Evolutionary conservation across 2,329 filamentous ascomycete genomes (phyloP).

Genomic region (Chalaropsis ovoidea): DNA sequence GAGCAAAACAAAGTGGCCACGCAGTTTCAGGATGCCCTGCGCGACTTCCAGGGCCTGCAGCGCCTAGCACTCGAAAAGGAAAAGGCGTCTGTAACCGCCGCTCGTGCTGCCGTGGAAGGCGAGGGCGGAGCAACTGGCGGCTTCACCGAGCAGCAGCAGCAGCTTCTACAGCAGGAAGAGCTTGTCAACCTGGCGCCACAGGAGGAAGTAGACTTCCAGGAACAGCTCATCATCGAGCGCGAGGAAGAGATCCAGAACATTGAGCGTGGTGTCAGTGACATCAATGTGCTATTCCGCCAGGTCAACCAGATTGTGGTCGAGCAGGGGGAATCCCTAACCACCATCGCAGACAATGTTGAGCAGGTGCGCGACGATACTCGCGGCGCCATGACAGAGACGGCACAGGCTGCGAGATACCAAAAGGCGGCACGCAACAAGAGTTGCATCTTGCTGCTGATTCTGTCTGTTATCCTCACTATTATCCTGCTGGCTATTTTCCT

Average conservation of each 20-base stretch:
- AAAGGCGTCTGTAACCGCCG: constrained; percentile 72
- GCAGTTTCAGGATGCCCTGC: constrained; percentile 79
- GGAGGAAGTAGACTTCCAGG: constrained; percentile 95
- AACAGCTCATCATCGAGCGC: constrained; percentile 87
- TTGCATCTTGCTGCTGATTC: constrained; percentile 79
- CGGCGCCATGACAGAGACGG: constrained; percentile 75
- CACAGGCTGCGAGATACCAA: constrained; percentile 81
- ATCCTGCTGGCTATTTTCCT: constrained; percentile 78
- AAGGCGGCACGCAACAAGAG: constrained; percentile 91
- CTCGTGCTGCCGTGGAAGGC: constrained; percentile 66
- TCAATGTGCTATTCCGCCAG: constrained; percentile 94
- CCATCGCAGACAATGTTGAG: constrained; percentile 81
- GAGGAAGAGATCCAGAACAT: constrained; percentile 96
- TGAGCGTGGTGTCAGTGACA: constrained; percentile 86
- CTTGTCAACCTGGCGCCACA: constrained; percentile 76
- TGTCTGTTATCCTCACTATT: constrained; percentile 81
- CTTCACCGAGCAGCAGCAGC: constrained; percentile 27
- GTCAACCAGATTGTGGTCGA: constrained; percentile 96
- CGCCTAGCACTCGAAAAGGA: constrained; percentile 85
- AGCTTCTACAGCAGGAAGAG: constrained; percentile 59
- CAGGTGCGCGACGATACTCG: constrained; percentile 69
- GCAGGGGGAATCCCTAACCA: constrained; percentile 80
- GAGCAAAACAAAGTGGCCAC: constrained; percentile 89
- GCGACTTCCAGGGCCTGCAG: constrained; percentile 89
- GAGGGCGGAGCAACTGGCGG: constrained; percentile 33